Conservation (phyloP, 2,329 filamentous ascomycete species). For the Venturia effusa region DNA sequence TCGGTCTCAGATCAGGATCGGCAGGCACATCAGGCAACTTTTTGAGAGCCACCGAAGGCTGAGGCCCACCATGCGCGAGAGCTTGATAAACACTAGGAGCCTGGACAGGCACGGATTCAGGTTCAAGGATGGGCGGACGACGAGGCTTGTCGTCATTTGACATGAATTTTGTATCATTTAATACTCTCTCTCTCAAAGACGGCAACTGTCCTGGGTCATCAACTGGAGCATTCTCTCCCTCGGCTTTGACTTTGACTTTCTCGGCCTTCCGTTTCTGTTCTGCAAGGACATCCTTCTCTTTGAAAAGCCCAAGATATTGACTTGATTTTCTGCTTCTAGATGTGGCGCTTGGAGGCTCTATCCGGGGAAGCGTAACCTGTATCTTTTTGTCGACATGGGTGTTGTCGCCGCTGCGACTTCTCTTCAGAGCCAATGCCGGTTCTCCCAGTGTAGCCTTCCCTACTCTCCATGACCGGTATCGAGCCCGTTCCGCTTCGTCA, state of each 20-base stretch:
- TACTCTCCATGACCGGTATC: conserved; percentile 38
- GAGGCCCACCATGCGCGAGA: conserved; percentile 6
- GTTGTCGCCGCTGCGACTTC: conserved; percentile 32
- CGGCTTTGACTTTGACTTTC: conserved; percentile 1
- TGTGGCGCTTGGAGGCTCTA: conserved; percentile 40
- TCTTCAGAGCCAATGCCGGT: conserved; percentile 24
- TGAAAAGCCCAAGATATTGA: conserved; percentile 54
- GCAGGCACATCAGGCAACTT: not conserved
- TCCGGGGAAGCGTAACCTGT: conserved; percentile 49
- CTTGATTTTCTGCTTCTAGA: conserved; percentile 55
- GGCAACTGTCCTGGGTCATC: not conserved
- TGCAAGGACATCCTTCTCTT: conserved; percentile 46
- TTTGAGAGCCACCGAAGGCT: not conserved
- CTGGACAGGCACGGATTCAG: not conserved
- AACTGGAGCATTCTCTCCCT: conserved; percentile 4
- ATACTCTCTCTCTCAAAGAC: not conserved
- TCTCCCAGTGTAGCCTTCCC: conserved; percentile 34
- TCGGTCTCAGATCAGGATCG: not conserved
- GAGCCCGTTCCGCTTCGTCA: conserved; percentile 30
- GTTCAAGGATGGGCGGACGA: not conserved
- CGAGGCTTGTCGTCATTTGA: not conserved
- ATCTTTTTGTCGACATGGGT: conserved; percentile 50
- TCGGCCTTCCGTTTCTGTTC: conserved; percentile 39
- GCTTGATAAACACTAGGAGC: conserved; percentile 2
- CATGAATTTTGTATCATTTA: not conserved